A percentile compares a stretch with the other conserved stretches of the same genome.
Evolutionary conservation across 768 basidiomycete genomes (phyloP).

Genomic region (Naematelia encephala): DNA sequence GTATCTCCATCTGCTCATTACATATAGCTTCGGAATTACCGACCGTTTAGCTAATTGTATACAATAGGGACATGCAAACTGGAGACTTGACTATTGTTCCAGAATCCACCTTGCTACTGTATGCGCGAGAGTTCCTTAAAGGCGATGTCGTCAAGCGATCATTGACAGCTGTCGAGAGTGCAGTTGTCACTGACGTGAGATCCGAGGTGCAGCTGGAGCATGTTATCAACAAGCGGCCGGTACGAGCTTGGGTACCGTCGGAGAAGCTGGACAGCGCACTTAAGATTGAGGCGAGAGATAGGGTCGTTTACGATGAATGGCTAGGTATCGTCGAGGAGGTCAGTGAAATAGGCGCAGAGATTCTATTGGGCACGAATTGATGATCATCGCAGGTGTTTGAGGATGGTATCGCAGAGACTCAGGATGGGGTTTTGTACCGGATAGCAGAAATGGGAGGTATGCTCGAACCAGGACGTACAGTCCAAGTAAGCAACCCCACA

Average conservation of each 20-base stretch:
- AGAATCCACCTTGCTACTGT: slow-evolving; percentile 65
- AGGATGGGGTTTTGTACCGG: slow-evolving; percentile 63
- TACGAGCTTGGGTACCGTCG: slow-evolving; percentile 64
- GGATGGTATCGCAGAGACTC: slow-evolving; percentile 70
- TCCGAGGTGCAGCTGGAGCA: slow-evolving; percentile 70
- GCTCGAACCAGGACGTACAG: slow-evolving; percentile 64
- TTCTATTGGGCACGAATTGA: no score
- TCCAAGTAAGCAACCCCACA: slow-evolving; percentile 7
- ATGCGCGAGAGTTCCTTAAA: slow-evolving; percentile 71
- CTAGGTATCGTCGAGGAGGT: slow-evolving; percentile 86
- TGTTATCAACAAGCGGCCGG: slow-evolving; percentile 62
- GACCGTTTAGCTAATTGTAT: neutral
- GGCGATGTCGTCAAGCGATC: slow-evolving; percentile 81
- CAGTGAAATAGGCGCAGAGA: slow-evolving; percentile 24
- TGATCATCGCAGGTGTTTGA: slow-evolving; percentile 76
- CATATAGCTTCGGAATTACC: neutral
- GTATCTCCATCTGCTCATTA: neutral
- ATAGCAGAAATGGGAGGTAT: slow-evolving; percentile 75
- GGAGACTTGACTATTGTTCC: slow-evolving; percentile 65
- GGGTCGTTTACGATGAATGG: slow-evolving; percentile 80
- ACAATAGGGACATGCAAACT: slow-evolving; percentile 53
- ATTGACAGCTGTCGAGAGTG: slow-evolving; percentile 69
- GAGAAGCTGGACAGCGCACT: slow-evolving; percentile 60
- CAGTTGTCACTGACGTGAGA: slow-evolving; percentile 65
- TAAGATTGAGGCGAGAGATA: slow-evolving; percentile 66